Evolutionary conservation across 1,284 basidiomycete genomes (phyloP), one percentile per base, ranked within the genome.

Genomic region (Cryptococcus sp.): DNA sequence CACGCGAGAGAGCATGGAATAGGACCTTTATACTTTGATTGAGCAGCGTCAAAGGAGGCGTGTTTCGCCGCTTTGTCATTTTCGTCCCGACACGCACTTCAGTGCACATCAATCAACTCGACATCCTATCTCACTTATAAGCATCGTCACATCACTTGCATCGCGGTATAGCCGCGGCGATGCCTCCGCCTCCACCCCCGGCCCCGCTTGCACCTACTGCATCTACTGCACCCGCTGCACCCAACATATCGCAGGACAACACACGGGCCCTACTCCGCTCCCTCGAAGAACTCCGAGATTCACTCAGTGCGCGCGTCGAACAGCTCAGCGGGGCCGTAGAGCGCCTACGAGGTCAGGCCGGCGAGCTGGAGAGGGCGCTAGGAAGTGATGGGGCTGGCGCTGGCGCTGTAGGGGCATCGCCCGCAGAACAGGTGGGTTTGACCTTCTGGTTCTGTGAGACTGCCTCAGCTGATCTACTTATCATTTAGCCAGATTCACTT

Each of bases 231-330:
- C 39, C 39, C n/a, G 39, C 5, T 13, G 41, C 16, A 17, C 16
- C 20, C 41, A 17, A 17, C 13, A 49, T 35, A n/a, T 20, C 22
- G 8, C 47, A 49, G 31, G 22, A 49, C 23, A 49, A 49, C 46
- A 62, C 62, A 11, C 66, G 63, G 23, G 55, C 54, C 2, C 56
- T 69, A 17, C 54, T 68, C 17, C 54, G 45, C n/a, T 64, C 67
- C 0, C 65, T 74, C n/a, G 68, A 71, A 47, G 67, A 71, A 11
- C 54, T 74, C 3, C 62, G 68, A 19, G 69, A 71, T 51, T 65
- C 64, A 1, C 61, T 74, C 10, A 56, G 55, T 8, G 47, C 48
- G 15, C 62, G 70, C 19, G 65, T 74, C n/a, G 61, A 66, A 15
- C 66, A 72, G 55, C 61, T 74, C 3, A 62, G 64, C 19, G 47